Base-by-base conservation (phyloP, 495 filamentous ascomycete genomes). In the Trichoderma virens region DNA sequence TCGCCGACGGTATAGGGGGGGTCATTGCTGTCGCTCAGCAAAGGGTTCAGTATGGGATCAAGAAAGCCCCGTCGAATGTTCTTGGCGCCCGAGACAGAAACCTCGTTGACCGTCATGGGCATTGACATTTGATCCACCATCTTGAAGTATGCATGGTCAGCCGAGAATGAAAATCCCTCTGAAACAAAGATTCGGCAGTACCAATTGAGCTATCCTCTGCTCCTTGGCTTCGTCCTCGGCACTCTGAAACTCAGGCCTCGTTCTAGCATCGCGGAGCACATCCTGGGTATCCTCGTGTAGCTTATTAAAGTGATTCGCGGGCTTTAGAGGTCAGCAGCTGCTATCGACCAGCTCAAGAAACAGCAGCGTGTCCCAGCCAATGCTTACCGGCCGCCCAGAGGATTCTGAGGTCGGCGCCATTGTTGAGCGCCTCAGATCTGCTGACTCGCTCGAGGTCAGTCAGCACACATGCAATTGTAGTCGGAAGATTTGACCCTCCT, bases 51-150 rank as follows among this genome's bases (percentile, higher is more conserved):
- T 64, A 97, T 75, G 25, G 85, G 82, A 69, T 91, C 82, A 30
- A 98, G 85, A 72, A 98, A 96, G 65, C 82, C 79, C 62, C 83
- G 80, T 38, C 93, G 85, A 4, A 93, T 97, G 66, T 93, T 83
- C 25, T 77, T 79, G 11, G 90, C 91, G 69, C 88, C 87, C 64
- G 93, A 82, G 62, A 99, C 82, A 67, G 88, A 85, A 72, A 98
- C 82, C 31, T 86, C 87, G 62, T 88, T 90, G 76, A 98, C 88
- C 5, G 90, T 86, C 60, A 91, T 88, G 18, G 79, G 79, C 38
- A 76, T 71, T 82, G 92, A 68, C 90, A 80, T 66, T 84, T 96
- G 70, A 84, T 90, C 77, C 88, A 94, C 79, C 80, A 84, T 73
- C 88, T 88, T 64, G 45, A 65, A 23, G 34, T 20, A 45, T n/a